Conservation (phyloP, 495 filamentous ascomycete species). For the Xylaria nigripes region DNA sequence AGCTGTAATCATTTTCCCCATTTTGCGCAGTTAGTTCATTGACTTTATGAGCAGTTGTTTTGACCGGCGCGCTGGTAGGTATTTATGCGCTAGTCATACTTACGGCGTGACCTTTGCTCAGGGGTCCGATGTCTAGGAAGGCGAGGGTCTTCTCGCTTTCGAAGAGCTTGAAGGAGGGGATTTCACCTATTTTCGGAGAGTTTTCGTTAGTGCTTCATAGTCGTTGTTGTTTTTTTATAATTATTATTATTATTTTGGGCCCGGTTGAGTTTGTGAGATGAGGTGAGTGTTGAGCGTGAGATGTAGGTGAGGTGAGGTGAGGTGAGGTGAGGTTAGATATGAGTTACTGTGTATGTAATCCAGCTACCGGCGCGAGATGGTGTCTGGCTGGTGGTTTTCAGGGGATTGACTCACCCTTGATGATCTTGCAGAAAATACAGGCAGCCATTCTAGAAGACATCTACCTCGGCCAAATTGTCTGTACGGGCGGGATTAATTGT, state of each 20-base stretch:
- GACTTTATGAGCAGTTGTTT: no score
- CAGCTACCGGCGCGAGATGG: no score
- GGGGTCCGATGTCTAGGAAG: constrained; percentile 91
- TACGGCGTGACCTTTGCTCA: constrained; percentile 77
- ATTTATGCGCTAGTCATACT: constrained; percentile 14
- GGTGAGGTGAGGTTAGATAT: not conserved
- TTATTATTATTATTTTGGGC: not conserved
- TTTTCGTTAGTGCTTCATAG: no score
- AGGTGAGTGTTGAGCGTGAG: not conserved
- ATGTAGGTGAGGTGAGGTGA: not conserved
- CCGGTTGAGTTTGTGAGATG: not conserved
- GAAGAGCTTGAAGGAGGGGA: constrained; percentile 90
- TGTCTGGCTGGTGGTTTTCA: no score
- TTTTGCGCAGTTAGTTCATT: no score
- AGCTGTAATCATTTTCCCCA: no score
- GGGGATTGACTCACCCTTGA: constrained; percentile 61
- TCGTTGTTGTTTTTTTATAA: constrained; percentile 2
- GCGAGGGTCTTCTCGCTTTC: constrained; percentile 89
- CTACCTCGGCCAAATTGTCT: not conserved
- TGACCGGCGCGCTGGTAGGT: no score
- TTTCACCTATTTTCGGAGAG: constrained; percentile 68
- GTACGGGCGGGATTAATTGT: not conserved
- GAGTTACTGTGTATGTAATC: no score
- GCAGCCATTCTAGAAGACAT: constrained; percentile 35
- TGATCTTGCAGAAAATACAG: constrained; percentile 98